Conservation (phyloP, 2,329 filamentous ascomycete species). For the Tetracladium maxilliforme region DNA sequence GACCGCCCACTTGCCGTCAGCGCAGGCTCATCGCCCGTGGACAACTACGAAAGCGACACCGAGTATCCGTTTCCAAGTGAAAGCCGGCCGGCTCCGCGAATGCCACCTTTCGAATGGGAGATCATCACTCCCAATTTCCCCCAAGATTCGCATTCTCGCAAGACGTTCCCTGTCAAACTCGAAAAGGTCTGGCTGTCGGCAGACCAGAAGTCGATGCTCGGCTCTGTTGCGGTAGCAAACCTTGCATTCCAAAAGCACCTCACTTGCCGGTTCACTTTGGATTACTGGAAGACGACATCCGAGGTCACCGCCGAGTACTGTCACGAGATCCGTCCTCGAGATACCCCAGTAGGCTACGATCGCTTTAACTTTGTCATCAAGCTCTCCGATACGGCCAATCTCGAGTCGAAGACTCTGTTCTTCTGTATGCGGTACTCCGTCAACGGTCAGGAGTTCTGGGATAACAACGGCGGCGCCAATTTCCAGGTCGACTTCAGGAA, state of each 20-base stretch:
- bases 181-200: slow-evolving; percentile 77
- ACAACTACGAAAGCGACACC: slow-evolving; percentile 70
- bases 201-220: slow-evolving; percentile 77
- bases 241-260: slow-evolving; percentile 80
- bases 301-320: slow-evolving; percentile 84
- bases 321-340: slow-evolving; percentile 57
- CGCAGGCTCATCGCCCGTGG: slow-evolving; percentile 80
- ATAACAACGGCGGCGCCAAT: slow-evolving; percentile 78
- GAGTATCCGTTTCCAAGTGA: slow-evolving; percentile 66
- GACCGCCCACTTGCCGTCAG: slow-evolving; percentile 94
- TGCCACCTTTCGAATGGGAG: slow-evolving; percentile 67
- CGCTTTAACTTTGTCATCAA: slow-evolving; percentile 92
- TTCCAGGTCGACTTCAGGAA: slow-evolving; percentile 91
- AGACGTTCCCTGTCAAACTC: slow-evolving; percentile 55
- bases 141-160: slow-evolving; percentile 44
- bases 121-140: slow-evolving; percentile 78
- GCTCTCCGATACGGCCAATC: slow-evolving; percentile 76
- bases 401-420: slow-evolving; percentile 85
- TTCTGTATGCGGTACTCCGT: slow-evolving; percentile 84
- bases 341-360: slow-evolving; percentile 56
- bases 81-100: slow-evolving; percentile 19
- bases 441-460: slow-evolving; percentile 79
- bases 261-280: slow-evolving; percentile 85
- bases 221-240: slow-evolving; percentile 74
- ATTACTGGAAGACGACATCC: slow-evolving; percentile 98